A percentile compares a stretch with the other conserved stretches of the same genome.
Conservation (phyloP, 306 rosid genomes). For the Ormosia emarginata region DNA sequence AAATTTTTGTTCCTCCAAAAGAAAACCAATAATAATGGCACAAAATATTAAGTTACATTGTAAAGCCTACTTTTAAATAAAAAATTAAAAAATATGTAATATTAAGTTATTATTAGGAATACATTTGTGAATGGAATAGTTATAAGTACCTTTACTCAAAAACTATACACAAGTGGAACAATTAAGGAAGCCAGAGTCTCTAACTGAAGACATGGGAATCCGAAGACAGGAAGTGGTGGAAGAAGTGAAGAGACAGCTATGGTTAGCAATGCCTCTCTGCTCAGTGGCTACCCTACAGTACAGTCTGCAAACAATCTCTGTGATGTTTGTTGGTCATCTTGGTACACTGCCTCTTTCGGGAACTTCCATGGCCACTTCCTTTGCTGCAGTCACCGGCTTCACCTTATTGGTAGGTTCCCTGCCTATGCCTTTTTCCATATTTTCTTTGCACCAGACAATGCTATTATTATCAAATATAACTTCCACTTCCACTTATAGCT, state of each 20-base stretch:
- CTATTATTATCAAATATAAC: not conserved
- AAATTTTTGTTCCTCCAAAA: too few species aligned
- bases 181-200: not conserved
- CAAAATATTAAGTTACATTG: too few species aligned
- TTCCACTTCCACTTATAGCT: not conserved
- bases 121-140: not conserved
- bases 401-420: constrained; percentile 22
- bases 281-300: constrained; percentile 22
- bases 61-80: too few species aligned
- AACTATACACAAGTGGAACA: not conserved
- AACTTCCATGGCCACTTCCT: constrained; percentile 38
- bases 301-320: constrained; percentile 26
- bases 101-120: too few species aligned
- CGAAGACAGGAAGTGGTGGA: not conserved
- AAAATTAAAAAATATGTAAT: too few species aligned
- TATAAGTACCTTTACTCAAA: not conserved
- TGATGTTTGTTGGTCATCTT: constrained; percentile 28
- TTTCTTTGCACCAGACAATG: not conserved
- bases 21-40: too few species aligned
- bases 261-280: constrained; percentile 28
- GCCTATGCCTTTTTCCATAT: not conserved
- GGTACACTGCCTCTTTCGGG: constrained; percentile 31
- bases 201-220: not conserved
- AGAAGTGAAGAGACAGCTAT: constrained; percentile 29
- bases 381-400: constrained; percentile 34